Evolutionary conservation across 331 rosid species (phyloP).

Genomic region (Quercus lobata): DNA sequence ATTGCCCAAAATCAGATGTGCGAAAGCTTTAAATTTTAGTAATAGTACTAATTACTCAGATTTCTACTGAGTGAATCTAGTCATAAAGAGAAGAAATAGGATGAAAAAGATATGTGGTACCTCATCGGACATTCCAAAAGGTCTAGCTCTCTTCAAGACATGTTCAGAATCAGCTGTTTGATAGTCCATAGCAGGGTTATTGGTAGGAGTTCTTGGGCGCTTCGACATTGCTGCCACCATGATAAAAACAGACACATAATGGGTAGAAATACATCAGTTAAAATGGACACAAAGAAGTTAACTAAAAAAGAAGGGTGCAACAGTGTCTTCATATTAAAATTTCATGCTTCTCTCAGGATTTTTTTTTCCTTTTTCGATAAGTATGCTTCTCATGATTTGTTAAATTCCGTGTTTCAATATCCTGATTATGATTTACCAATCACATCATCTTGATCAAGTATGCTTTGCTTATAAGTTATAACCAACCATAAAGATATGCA

Average conservation of each 20-base stretch:
- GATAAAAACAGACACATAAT: slow-evolving; percentile 13
- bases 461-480: background rate
- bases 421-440: background rate
- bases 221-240: slow-evolving; percentile 66
- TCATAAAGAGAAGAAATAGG: slow-evolving; percentile 3
- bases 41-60: slow-evolving; percentile 1
- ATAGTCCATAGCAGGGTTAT: slow-evolving; percentile 87
- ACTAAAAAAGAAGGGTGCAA: background rate
- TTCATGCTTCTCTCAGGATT: slow-evolving; percentile 12
- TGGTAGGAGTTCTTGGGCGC: slow-evolving; percentile 97
- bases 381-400: too few species aligned
- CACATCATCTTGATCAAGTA: background rate
- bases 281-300: slow-evolving; percentile 6
- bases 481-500: background rate
- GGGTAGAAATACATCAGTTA: slow-evolving; percentile 19
- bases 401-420: background rate
- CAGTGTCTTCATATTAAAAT: background rate
- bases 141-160: slow-evolving; percentile 88
- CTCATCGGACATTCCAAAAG: slow-evolving; percentile 84
- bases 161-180: slow-evolving; percentile 97
- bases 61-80: slow-evolving; percentile 13
- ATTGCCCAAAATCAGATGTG: background rate
- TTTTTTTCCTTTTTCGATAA: background rate
- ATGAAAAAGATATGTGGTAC: slow-evolving; percentile 32
- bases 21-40: slow-evolving; percentile 1